Evolutionary conservation across 139 green algal genomes (phyloP), one percentile per base, ranked within the genome.

Genomic region (Astrephomene gubernaculifera): DNA sequence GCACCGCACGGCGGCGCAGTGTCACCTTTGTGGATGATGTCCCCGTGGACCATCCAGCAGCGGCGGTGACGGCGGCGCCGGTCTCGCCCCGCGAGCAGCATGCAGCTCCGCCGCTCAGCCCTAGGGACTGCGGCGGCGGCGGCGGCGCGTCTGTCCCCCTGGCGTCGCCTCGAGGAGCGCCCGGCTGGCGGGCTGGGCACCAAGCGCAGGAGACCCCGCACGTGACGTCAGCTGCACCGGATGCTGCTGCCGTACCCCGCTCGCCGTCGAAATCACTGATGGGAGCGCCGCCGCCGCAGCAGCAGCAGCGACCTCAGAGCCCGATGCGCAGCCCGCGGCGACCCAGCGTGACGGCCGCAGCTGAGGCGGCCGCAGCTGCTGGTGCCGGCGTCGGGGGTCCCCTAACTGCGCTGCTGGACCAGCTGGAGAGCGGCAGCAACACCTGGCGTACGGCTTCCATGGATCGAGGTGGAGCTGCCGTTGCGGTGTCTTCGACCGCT

Each of bases 371-470:
- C 0, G 78, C 31, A 2, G 78, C 63, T 2, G 78, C 61, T 1
- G 78, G 78, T 0, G 78, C 31, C 10, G 63, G 61, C 8, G 63
- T 84, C 0, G 78, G 61, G 0, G 78, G 78, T 4, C 78, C 78
- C 43, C n/a, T 84, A 63, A 74, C 41, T 17, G 63, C 61, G 2
- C 63, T 84, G 19, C 44, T 84, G 24, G 78, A 57, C 33, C 43
- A 84, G n/a, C 63, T 84, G 43, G 43, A 75, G 76, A 44, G 38
- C 41, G 39, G 22, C 17, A 12, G 60, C 10, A 36, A 44, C 39
- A 52, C 22, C 4, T 69, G 73, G 36, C n/a, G 52, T 4, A 25
- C 25, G 4, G 19, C 21, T 19, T 54, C 38, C 12, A 12, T 17
- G 49, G 49, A 57, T 17, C 49, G 14, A 12, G 65, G 33, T 44